A percentile compares a stretch with the other conserved stretches of the same genome.
Evolutionary conservation across 75 land plant genomes (phyloP).

Genomic region (Cupressus sempervirens): DNA sequence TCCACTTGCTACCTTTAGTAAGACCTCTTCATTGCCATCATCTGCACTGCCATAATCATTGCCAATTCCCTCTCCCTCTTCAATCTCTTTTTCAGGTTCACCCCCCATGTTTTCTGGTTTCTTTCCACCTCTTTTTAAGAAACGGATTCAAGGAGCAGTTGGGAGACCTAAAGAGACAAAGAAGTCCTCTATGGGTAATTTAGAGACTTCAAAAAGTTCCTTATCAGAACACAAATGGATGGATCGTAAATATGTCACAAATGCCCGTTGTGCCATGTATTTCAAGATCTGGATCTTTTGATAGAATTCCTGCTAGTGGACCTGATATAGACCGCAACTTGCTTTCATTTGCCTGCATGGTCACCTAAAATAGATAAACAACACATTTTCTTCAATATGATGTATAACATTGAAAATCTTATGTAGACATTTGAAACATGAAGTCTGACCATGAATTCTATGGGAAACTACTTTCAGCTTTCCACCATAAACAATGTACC

Average conservation of each 20-base stretch:
- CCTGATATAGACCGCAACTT: constrained; percentile 66
- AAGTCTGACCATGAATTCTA: background rate
- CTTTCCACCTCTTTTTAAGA: constrained; percentile 33
- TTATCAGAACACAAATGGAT: constrained; percentile 55
- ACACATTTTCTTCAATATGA: background rate
- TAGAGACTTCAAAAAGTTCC: constrained; percentile 72
- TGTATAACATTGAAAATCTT: background rate
- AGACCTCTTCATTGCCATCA: constrained; percentile 13
- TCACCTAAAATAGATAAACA: background rate
- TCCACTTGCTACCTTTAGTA: constrained; percentile 1
- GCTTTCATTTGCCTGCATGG: constrained; percentile 56
- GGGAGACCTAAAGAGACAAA: constrained; percentile 87
- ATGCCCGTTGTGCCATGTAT: constrained; percentile 77
- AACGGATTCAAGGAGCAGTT: constrained; percentile 77
- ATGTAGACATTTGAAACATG: background rate
- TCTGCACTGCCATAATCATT: constrained; percentile 22
- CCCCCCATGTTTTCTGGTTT: constrained; percentile 8
- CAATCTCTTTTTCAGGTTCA: constrained; percentile 6
- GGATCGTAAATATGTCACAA: constrained; percentile 74
- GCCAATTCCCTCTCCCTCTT: constrained; percentile 9
- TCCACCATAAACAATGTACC: constrained; percentile 30
- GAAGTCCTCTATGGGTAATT: constrained; percentile 71
- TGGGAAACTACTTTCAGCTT: background rate
- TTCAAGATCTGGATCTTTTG: constrained; percentile 77
- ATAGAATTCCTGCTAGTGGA: constrained; percentile 59